phyloP scores from a whole-genome alignment of 805 yeast species.

The Kodamaea hsintzibuensis region DNA sequence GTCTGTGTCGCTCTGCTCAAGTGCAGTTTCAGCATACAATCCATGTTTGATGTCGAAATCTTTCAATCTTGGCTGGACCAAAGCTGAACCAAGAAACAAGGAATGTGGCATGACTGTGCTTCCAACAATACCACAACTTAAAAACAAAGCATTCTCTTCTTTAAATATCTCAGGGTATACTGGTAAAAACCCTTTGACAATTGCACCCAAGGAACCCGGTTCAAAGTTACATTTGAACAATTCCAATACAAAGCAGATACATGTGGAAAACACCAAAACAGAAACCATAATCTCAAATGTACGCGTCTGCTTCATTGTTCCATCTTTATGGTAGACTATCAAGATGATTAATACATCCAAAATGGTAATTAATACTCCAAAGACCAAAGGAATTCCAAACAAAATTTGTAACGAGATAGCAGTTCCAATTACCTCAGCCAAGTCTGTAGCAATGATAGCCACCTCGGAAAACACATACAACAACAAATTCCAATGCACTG shows the following conservation, averaged over 20 bases:
- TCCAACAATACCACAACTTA: slow-evolving; percentile 48
- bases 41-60: slow-evolving; percentile 42
- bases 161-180: slow-evolving; percentile 27
- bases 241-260: slow-evolving; percentile 72
- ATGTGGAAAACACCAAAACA: slow-evolving; percentile 68
- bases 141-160: slow-evolving; percentile 40
- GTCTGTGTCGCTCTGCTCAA: slow-evolving; percentile 10
- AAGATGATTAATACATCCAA: slow-evolving; percentile 78
- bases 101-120: slow-evolving; percentile 52
- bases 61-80: slow-evolving; percentile 45
- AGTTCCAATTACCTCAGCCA: slow-evolving; percentile 94
- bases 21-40: slow-evolving; percentile 12
- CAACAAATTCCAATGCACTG: slow-evolving; percentile 60
- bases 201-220: slow-evolving; percentile 51
- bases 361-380: slow-evolving; percentile 79
- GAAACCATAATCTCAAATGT: slow-evolving; percentile 78
- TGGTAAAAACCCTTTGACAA: slow-evolving; percentile 73
- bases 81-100: slow-evolving; percentile 43
- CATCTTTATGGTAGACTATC: slow-evolving; percentile 73
- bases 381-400: slow-evolving; percentile 67
- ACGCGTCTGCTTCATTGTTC: slow-evolving; percentile 72
- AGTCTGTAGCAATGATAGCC: slow-evolving; percentile 88
- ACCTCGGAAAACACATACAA: slow-evolving; percentile 76
- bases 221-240: slow-evolving; percentile 54
- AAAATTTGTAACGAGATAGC: slow-evolving; percentile 82